Conservation (phyloP, 108 stramenopile genomes). For the Mayamaea pseudoterrestris region DNA sequence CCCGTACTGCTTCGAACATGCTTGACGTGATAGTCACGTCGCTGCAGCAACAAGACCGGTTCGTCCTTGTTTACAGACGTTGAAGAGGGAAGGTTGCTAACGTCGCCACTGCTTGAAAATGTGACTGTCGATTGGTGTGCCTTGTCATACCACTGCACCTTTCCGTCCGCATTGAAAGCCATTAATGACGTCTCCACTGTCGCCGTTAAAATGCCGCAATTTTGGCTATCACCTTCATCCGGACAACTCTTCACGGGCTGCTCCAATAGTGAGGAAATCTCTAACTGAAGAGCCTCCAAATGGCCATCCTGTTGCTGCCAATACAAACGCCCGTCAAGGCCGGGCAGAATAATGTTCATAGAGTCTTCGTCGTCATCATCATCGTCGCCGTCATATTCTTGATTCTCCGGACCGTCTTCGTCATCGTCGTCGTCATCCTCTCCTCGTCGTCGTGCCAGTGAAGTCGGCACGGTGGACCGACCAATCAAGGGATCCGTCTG, state of each 20-base stretch:
- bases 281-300: conserved; percentile 4
- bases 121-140: neutral
- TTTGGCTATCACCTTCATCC: neutral
- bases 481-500: too few species aligned
- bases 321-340: conserved; percentile 65
- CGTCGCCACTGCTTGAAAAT: conserved; percentile 17
- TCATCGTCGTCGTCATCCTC: too few species aligned
- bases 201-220: conserved; percentile 70
- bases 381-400: conserved; percentile 5
- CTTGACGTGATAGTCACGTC: conserved; percentile 60
- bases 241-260: conserved; percentile 2
- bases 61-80: conserved; percentile 3
- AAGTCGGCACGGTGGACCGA: too few species aligned
- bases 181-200: conserved; percentile 56
- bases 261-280: conserved; percentile 5
- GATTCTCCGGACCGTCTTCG: too few species aligned
- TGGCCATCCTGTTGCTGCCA: neutral
- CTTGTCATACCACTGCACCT: conserved; percentile 29
- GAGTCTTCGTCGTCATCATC: neutral
- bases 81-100: neutral
- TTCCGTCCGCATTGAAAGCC: conserved; percentile 45
- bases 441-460: too few species aligned
- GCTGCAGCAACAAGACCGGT: conserved; percentile 49
- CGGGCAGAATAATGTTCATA: conserved; percentile 34
- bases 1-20: conserved; percentile 56